Base-by-base conservation (phyloP, 495 filamentous ascomycete genomes). In the Lasiosphaeris hirsuta region DNA sequence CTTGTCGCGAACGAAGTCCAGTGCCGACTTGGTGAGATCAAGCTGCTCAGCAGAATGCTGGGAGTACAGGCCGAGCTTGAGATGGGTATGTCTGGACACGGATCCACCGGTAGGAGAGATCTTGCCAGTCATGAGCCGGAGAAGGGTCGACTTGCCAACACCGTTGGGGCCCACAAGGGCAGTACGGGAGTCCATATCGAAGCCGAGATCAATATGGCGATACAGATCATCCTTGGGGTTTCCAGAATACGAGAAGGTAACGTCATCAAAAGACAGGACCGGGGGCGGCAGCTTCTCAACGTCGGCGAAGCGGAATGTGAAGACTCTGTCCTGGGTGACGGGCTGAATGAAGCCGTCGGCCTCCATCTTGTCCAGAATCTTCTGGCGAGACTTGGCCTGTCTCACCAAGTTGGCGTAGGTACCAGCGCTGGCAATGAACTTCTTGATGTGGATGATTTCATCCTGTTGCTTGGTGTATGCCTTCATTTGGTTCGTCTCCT, bases 281-380 rank as follows among this genome's bases (percentile, higher is more conserved):
- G 94, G 94, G 53, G 94, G 94, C 30, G 94, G 94, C 37, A 98
- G 86, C 81, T 97, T 97, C 70, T 98, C 94, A 47, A 97, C 94
- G 65, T 97, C 90, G 55, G 94, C 95, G 75, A 98, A 98, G 70
- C 94, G 87, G 86, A 98, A 98, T 51, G 90, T 91, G 81, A 98
- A 98, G 66, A 97, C 90, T 44, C 87, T 83, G 75, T 98, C 94
- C 57, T 82, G 72, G 59, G 82, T 73, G 55, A 98, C 90, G 33
- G 89, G 87, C 78, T 98, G 88, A 67, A 98, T 97, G 73, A 97
- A 92, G 61, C 94, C 94, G 64, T 98, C 94, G 54, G 94, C 95
- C 80, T 97, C 94, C 94, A 98, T 98, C 83, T 98, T 98, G 83
- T 98, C 94, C 56, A 98, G 84, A 73, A 98, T 97, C 90, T 98